Conservation (phyloP, 805 yeast genomes). For the Wickerhamomyces subpelliculosus region DNA sequence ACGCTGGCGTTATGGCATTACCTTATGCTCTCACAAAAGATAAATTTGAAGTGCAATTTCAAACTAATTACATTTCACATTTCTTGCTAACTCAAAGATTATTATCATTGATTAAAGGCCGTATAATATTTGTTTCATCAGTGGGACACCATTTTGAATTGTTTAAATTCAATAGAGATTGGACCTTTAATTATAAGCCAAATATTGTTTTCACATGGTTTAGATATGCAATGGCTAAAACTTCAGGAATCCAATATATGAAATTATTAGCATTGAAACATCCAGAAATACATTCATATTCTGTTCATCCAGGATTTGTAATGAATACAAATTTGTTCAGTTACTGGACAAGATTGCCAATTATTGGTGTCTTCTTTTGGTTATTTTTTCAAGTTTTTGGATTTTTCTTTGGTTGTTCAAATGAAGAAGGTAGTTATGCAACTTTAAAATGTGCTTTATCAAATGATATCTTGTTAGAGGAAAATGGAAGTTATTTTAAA, state of each 20-base stretch:
- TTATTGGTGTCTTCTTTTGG: conserved; percentile 74
- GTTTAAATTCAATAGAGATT: conserved; percentile 38
- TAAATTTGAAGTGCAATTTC: conserved; percentile 73
- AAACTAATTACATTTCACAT: conserved; percentile 72
- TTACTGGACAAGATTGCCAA: conserved; percentile 72
- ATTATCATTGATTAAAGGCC: conserved; percentile 38
- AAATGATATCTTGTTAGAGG: conserved; percentile 29
- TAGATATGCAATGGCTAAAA: conserved; percentile 71
- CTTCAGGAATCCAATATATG: conserved; percentile 69
- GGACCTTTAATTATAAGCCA: conserved; percentile 52
- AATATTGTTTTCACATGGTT: conserved; percentile 69
- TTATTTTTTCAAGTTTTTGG: conserved; percentile 63
- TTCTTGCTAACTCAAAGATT: conserved; percentile 60
- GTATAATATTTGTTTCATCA: conserved; percentile 60
- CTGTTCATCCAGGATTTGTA: conserved; percentile 84
- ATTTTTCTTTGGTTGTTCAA: conserved; percentile 59
- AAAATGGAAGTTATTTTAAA: conserved; percentile 65
- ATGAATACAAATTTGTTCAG: conserved; percentile 72
- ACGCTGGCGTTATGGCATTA: conserved; percentile 78
- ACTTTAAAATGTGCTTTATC: conserved; percentile 58
- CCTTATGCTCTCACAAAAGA: conserved; percentile 61
- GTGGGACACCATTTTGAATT: conserved; percentile 51
- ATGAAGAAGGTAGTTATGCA: conserved; percentile 65
- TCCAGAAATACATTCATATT: conserved; percentile 55
- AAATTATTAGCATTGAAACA: conserved; percentile 56